Percentiles rank a stretch among this genome's conserved stretches.
phyloP scores from a whole-genome alignment of 495 filamentous ascomycete genomes.

The Neurospora sp. region DNA sequence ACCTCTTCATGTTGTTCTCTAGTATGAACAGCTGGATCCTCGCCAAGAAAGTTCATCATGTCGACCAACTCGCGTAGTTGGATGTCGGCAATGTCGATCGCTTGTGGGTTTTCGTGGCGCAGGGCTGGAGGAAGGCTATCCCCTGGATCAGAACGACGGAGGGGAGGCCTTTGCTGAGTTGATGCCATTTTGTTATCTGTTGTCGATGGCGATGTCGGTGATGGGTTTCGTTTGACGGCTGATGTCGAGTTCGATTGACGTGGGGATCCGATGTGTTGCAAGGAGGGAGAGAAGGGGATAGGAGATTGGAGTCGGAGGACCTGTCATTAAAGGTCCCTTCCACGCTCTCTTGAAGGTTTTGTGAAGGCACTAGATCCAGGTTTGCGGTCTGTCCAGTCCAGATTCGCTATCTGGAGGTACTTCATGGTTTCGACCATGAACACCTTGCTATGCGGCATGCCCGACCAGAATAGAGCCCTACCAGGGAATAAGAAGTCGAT shows the following conservation, averaged over 20 bases:
- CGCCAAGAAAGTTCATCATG: background rate
- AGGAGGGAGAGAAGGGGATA: background rate
- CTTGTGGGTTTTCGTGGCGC: background rate
- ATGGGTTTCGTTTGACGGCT: background rate
- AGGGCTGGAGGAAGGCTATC: background rate
- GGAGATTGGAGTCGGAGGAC: rapidly evolving
- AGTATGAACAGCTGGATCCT: background rate
- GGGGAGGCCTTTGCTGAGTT: background rate
- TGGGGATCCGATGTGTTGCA: background rate
- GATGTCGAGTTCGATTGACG: background rate
- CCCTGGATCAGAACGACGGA: background rate
- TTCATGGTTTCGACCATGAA: too few relatives aligned
- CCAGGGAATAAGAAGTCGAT: too few relatives aligned
- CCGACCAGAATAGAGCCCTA: too few relatives aligned
- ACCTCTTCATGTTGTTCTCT: too few relatives aligned
- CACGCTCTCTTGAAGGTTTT: background rate
- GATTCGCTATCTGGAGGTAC: too few relatives aligned
- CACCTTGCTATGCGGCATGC: too few relatives aligned
- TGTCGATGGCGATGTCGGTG: background rate
- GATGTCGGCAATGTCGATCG: background rate
- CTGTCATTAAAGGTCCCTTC: background rate
- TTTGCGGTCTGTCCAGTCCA: background rate
- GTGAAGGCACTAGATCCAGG: background rate
- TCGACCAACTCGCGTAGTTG: background rate
- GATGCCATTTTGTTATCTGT: background rate